Conservation (phyloP, 1,139 yeast genomes). For the Geotrichum cucujoidarum region DNA sequence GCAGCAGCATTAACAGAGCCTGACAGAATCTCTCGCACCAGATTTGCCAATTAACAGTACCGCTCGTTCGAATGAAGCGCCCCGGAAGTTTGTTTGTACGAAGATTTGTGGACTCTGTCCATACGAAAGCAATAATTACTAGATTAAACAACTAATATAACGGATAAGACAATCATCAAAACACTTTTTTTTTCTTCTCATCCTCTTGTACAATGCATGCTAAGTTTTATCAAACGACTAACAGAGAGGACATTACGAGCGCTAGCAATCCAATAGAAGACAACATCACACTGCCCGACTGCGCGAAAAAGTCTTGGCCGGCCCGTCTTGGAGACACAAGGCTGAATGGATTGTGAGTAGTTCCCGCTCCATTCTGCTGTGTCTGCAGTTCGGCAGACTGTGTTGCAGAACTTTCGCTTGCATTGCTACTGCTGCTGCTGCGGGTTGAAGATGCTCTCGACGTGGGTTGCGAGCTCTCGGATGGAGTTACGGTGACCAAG, state of each 20-base stretch:
- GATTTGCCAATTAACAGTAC: too few species aligned
- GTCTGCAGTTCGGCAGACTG: conserved; percentile 6
- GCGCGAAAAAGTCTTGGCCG: too few species aligned
- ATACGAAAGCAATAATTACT: too few species aligned
- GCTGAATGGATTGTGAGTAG: conserved; percentile 4
- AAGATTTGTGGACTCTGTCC: too few species aligned
- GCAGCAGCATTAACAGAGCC: too few species aligned
- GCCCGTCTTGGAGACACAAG: neutral
- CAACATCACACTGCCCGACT: neutral
- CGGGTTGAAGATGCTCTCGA: neutral
- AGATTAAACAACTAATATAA: too few species aligned
- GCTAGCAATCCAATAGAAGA: neutral
- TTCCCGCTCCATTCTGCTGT: neutral
- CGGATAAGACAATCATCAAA: too few species aligned
- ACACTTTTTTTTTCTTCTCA: too few species aligned
- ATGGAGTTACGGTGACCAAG: conserved; percentile 11
- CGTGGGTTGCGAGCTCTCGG: neutral
- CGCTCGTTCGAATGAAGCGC: too few species aligned
- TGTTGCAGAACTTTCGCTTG: neutral
- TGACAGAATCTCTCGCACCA: too few species aligned
- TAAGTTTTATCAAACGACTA: neutral
- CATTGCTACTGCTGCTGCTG: neutral
- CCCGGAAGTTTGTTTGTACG: too few species aligned
- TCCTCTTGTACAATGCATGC: too few species aligned
- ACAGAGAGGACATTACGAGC: neutral